Evolutionary conservation across 1,284 basidiomycete genomes (phyloP), one percentile per base, ranked within the genome.

Genomic region (Tranzscheliella williamsii): DNA sequence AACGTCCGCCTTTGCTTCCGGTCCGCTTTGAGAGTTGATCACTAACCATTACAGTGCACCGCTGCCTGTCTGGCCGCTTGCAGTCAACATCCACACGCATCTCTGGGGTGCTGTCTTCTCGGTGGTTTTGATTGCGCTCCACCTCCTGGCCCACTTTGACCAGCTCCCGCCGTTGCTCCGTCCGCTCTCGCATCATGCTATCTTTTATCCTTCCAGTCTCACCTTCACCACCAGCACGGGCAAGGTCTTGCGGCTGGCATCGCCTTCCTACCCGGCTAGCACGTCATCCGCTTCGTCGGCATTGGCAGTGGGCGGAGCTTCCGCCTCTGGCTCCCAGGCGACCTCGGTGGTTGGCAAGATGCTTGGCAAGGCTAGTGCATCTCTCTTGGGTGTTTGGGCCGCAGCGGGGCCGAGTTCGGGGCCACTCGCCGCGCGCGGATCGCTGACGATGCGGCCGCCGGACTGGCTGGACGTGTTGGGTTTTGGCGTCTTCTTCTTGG

Each of bases 51-150:
- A n/a, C n/a, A n/a, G n/a, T n/a, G n/a, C n/a, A n/a, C n/a, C n/a
- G n/a, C n/a, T n/a, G n/a, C n/a, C n/a, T n/a, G n/a, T n/a, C n/a
- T n/a, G n/a, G n/a, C n/a, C n/a, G n/a, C n/a, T n/a, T n/a, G 21
- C 57, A 91, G 89, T 94, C 55, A 94, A 95, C 79, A 91, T 94
- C 42, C 90, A 92, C 78, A 88, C 84, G 41, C 91, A 94, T 73
- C 81, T 92, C 7, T 84, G 85, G 81, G 90, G 87, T 23, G 86
- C 87, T 15, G 72, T 85, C 11, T 71, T 89, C 41, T 91, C 91
- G 73, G 46, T 80, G 24, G 68, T 80, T 16, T 83, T 85, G 67
- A 80, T 47, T 83, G 23, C 36, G 6, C 47, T 68, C 29, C 72
- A 75, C 39, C 35, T 68, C 0, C 57, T 68, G 2, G 58, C 65